A percentile compares a stretch with the other conserved stretches of the same genome.
phyloP scores from a whole-genome alignment of 345 rosid genomes.

The Gossypium arboreum region DNA sequence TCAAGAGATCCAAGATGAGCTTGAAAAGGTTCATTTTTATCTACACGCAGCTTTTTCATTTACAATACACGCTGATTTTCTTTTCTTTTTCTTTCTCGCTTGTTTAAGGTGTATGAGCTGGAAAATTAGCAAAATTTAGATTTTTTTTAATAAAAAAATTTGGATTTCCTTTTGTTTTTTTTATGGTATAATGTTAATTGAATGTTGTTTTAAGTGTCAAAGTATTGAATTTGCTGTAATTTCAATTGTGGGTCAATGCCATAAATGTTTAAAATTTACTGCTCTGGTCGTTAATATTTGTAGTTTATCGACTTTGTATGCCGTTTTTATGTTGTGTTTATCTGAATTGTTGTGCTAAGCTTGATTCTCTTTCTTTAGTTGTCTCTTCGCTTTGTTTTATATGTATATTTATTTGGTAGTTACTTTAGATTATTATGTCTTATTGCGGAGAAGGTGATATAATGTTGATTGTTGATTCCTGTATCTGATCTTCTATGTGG shows the following conservation, averaged over 20 bases:
- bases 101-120: not conserved
- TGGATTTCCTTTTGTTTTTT: not conserved
- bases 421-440: not conserved
- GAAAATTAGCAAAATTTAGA: not conserved
- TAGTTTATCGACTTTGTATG: not conserved
- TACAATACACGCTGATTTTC: not conserved
- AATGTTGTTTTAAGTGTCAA: not conserved
- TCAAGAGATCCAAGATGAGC: slow-evolving; percentile 95
- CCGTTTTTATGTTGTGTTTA: too few species aligned
- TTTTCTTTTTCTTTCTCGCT: not conserved
- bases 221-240: not conserved
- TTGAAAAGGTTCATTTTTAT: slow-evolving; percentile 57
- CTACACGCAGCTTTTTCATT: not conserved
- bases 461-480: too few species aligned
- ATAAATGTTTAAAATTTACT: not conserved
- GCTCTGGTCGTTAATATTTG: not conserved
- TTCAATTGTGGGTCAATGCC: not conserved
- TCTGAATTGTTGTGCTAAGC: not conserved
- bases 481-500: too few species aligned
- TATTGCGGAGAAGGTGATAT: too few species aligned
- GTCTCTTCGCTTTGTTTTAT: not conserved
- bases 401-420: not conserved
- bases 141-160: not conserved
- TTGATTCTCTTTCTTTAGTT: not conserved
- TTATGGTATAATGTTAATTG: not conserved